Evolutionary conservation across 2,329 filamentous ascomycete genomes (phyloP).

Genomic region (Colletotrichum phormii): DNA sequence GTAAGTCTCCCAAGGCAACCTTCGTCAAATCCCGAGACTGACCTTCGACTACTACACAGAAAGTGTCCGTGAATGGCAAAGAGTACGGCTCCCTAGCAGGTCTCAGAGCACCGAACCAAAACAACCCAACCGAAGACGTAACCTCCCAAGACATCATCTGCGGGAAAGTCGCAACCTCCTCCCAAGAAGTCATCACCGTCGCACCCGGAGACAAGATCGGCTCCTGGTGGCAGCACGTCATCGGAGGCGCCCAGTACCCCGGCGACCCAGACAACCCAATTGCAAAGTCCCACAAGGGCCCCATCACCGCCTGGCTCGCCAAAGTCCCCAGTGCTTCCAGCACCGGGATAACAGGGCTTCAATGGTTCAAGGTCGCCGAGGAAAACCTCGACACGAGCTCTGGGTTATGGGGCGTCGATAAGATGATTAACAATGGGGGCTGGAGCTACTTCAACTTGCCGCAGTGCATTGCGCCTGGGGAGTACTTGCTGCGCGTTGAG

Average conservation of each 20-base stretch:
- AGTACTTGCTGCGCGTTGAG: constrained; percentile 67
- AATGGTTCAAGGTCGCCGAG: constrained; percentile 53
- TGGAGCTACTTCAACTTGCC: constrained; percentile 63
- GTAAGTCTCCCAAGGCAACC: neutral
- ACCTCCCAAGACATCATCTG: constrained; percentile 61
- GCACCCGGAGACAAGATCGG: constrained; percentile 63
- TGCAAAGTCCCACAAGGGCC: constrained; percentile 65
- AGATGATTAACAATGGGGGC: constrained; percentile 55
- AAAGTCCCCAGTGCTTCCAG: constrained; percentile 64
- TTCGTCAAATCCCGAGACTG: neutral
- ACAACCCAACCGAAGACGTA: constrained; percentile 65
- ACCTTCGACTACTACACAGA: neutral
- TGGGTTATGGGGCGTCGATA: constrained; percentile 61
- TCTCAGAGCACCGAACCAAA: constrained; percentile 45
- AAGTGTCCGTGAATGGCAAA: constrained; percentile 34
- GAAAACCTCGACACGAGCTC: constrained; percentile 57
- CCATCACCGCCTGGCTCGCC: constrained; percentile 64
- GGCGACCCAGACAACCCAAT: constrained; percentile 65
- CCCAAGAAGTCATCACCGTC: constrained; percentile 58
- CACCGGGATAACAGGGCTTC: constrained; percentile 51
- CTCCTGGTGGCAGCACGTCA: constrained; percentile 64
- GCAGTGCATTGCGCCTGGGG: constrained; percentile 61
- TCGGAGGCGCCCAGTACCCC: constrained; percentile 63
- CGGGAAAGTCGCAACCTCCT: constrained; percentile 56
- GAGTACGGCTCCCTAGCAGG: constrained; percentile 33